These are phyloP conservation scores for Dimocarpus longan DNA, from an alignment of 345 rosid species.

Conservation along the genomic window DNA sequence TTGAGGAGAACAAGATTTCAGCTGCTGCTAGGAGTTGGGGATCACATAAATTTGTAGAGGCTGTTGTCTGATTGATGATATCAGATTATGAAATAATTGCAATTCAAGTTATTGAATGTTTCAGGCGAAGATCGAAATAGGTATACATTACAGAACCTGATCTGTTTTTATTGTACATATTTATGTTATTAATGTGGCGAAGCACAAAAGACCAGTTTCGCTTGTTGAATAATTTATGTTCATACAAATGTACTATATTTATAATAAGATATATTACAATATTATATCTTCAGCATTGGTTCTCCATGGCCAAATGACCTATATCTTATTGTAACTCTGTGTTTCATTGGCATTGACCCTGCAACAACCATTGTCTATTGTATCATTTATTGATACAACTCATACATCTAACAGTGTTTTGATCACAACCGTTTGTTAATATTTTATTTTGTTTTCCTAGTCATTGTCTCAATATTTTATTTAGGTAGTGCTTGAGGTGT, in stretches of 20 bases:
- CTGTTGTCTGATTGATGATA: slow-evolving; percentile 35
- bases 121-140: slow-evolving; percentile 20
- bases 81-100: slow-evolving; percentile 1
- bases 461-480: neutral
- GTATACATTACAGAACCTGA: neutral
- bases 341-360: slow-evolving; percentile 17
- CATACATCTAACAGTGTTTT: slow-evolving; percentile 17
- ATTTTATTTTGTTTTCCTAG: neutral
- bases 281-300: neutral
- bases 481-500: neutral
- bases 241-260: neutral
- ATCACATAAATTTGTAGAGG: slow-evolving; percentile 43
- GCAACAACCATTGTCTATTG: slow-evolving; percentile 1
- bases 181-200: slow-evolving; percentile 7
- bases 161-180: slow-evolving; percentile 19
- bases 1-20: slow-evolving; percentile 66
- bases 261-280: neutral
- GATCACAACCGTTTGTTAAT: neutral
- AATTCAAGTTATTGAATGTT: slow-evolving; percentile 18
- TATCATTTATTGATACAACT: slow-evolving; percentile 10
- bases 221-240: slow-evolving; percentile 18
- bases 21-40: slow-evolving; percentile 47
- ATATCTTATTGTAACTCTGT: neutral
- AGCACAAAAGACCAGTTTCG: neutral
- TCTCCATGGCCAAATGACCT: slow-evolving; percentile 10